Base-by-base conservation (phyloP, 768 basidiomycete genomes). In the Boletus huronensis region DNA sequence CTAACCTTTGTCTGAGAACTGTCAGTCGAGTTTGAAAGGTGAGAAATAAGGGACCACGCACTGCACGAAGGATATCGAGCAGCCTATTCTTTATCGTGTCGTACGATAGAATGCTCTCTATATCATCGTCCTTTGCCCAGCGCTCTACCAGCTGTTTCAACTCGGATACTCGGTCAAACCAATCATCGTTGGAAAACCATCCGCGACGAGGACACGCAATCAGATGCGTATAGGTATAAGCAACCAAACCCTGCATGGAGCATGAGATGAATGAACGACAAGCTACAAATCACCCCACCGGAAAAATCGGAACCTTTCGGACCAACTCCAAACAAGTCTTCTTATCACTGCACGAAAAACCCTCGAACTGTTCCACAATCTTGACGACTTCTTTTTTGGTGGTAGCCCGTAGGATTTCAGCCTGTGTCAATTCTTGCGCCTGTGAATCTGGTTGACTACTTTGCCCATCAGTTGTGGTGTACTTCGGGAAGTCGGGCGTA, bases 151-250 rank as follows among this genome's bases (percentile, higher is more conserved):
- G 14, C 23, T 23, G n/a, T 32, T 59, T 41, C 41, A 69, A 39
- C n/a, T 55, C 31, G 1, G 43, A 40, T 42, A 54, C 34, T 23
- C 46, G 48, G 11, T 2, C 21, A 3, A 48, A 53, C 62, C 58
- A 62, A 39, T 58, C 50, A 16, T 54, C 53, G 13, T 14, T 38
- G 4, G 5, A 45, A 46, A 55, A 1, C 64, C 47, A 59, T 38
- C 58, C 23, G 25, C 48, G 56, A 31, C 34, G 45, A 50, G 56
- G 39, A 26, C 67, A 69, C 38, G 19, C 6, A 11, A 59, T 26
- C 25, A 69, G 28, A 47, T 69, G 69, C 6, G 69, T 69, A 29
- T 64, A 69, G 3, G 58, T 57, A 39, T 71, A 69, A 26, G 67
- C 69, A 7, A 69, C 60, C 44, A 69, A 39, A 36, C 64, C 68